Conservation (phyloP, 768 basidiomycete species). For the Cantharellus anzutake region DNA sequence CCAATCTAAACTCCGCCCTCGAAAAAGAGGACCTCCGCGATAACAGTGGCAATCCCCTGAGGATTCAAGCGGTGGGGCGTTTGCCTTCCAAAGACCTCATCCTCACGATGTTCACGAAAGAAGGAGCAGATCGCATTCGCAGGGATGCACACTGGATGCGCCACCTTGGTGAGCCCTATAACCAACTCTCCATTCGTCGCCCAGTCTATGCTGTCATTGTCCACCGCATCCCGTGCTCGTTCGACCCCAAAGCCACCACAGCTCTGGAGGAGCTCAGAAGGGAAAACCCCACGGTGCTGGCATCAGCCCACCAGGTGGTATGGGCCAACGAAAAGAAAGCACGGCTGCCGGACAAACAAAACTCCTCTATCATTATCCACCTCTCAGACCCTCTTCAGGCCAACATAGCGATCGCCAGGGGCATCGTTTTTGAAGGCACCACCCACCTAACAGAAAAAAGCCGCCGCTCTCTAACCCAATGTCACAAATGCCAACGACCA, state of each 20-base stretch:
- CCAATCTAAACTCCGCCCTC: too few relatives aligned
- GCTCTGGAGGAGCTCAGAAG: background rate
- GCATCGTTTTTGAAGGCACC: constrained; percentile 1
- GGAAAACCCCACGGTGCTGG: background rate
- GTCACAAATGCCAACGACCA: constrained; percentile 6
- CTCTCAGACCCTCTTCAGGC: constrained; percentile 2
- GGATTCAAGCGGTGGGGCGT: background rate
- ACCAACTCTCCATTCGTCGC: background rate
- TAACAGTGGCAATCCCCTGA: background rate
- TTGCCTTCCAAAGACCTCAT: background rate
- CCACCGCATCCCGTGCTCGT: background rate
- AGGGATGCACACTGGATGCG: background rate
- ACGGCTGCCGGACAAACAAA: background rate
- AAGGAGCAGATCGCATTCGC: background rate
- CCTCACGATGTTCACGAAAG: background rate
- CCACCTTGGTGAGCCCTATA: background rate
- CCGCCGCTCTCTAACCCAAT: constrained; percentile 3
- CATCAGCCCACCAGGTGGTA: background rate
- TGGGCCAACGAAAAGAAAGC: constrained; percentile 5
- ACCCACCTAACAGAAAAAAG: background rate
- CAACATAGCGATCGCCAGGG: background rate
- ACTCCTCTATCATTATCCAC: constrained; percentile 4
- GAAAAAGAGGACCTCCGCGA: too few relatives aligned
- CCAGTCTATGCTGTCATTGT: background rate
- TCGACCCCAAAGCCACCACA: background rate